These are phyloP conservation scores for Diaporthe sp. DNA, from an alignment of 2,329 filamentous ascomycete species.

Conservation along the genomic window DNA sequence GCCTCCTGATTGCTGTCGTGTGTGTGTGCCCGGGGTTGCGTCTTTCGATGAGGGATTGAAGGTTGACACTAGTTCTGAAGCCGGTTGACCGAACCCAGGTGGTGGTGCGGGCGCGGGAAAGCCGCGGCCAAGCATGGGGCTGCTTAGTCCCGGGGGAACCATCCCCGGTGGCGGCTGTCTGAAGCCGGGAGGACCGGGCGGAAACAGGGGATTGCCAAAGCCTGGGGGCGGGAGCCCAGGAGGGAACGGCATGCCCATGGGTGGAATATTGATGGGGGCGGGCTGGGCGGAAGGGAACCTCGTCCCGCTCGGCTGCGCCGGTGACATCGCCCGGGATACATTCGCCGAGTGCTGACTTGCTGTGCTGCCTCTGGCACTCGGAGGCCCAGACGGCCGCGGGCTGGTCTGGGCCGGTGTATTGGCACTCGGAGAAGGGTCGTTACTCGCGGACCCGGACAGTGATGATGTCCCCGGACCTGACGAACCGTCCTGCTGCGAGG, in stretches of 20 bases:
- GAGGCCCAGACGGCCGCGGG: conserved; percentile 70
- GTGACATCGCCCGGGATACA: conserved; percentile 69
- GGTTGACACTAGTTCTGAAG: conserved; percentile 51
- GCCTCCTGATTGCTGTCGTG: conserved; percentile 79
- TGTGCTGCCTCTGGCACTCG: conserved; percentile 70
- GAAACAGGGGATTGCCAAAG: conserved; percentile 64
- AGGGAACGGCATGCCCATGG: conserved; percentile 68
- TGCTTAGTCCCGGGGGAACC: conserved; percentile 64
- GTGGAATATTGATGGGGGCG: conserved; percentile 65
- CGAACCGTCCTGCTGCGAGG: conserved; percentile 81
- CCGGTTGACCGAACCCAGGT: conserved; percentile 63
- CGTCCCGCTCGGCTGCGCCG: conserved; percentile 65
- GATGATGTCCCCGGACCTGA: conserved; percentile 75
- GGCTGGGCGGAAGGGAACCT: conserved; percentile 42
- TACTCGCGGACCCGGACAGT: conserved; percentile 67
- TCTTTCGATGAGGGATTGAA: conserved; percentile 50
- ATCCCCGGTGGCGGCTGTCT: conserved; percentile 57
- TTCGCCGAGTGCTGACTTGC: conserved; percentile 39
- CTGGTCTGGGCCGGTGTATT: conserved; percentile 74
- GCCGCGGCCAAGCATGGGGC: conserved; percentile 52
- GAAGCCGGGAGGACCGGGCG: conserved; percentile 52
- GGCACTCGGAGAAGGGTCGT: conserved; percentile 69
- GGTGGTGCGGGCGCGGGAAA: conserved; percentile 58
- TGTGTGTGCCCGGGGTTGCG: conserved; percentile 66
- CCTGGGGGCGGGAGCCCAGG: conserved; percentile 56